Conservation (phyloP, 2,329 filamentous ascomycete genomes). For the Colletotrichum viniferum region DNA sequence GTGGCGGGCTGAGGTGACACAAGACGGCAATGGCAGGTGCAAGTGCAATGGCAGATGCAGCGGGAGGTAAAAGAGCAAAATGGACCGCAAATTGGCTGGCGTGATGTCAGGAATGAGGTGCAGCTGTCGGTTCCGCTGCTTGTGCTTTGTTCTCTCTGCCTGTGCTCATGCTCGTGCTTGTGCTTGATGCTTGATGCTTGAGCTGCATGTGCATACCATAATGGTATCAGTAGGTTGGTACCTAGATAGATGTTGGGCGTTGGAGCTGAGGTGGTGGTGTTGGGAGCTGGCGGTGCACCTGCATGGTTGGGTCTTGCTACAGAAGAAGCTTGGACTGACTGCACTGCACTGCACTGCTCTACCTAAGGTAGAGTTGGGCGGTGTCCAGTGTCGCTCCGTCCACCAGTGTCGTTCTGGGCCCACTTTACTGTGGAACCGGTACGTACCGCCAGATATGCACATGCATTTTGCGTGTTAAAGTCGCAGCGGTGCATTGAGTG, state of each 20-base stretch:
- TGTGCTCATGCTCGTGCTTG: background rate
- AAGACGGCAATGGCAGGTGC: background rate
- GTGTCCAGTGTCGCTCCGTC: background rate
- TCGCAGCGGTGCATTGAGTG: background rate
- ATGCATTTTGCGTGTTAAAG: background rate
- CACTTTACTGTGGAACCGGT: background rate
- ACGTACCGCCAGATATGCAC: background rate
- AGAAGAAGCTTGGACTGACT: conserved; percentile 2
- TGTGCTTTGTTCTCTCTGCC: background rate
- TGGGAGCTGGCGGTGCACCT: background rate
- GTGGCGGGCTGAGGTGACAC: background rate
- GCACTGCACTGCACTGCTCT: background rate
- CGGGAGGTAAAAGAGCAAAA: background rate
- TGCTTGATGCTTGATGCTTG: background rate
- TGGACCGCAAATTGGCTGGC: background rate
- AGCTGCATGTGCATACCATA: background rate
- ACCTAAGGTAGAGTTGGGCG: background rate
- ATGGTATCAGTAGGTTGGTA: background rate
- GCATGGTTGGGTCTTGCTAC: background rate
- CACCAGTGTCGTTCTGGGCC: background rate
- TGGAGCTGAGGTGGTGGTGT: background rate
- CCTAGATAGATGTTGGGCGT: background rate
- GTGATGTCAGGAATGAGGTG: conserved; percentile 9
- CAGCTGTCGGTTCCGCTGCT: background rate
- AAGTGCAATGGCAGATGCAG: background rate